Evolutionary conservation across 2,329 filamentous ascomycete genomes (phyloP).

Genomic region (Calonectria henricotiae): DNA sequence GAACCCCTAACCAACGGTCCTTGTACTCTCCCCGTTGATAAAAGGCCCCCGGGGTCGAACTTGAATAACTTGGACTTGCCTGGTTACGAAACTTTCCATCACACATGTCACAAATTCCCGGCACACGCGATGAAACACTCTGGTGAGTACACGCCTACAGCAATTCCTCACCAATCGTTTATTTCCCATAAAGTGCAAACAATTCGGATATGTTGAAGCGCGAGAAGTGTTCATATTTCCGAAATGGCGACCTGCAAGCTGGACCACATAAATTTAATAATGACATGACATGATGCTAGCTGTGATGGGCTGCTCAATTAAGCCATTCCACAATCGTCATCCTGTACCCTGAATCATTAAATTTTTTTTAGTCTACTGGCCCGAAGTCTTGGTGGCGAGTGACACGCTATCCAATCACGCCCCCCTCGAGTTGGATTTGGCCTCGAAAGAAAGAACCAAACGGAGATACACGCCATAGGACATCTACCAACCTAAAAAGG

Average conservation of each 20-base stretch:
- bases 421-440: neutral
- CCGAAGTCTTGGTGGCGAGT: slow-evolving; percentile 26
- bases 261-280: neutral
- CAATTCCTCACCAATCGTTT: neutral
- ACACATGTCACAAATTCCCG: slow-evolving; percentile 14
- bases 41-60: neutral
- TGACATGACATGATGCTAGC: neutral
- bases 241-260: neutral
- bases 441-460: neutral
- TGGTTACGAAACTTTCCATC: neutral
- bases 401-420: neutral
- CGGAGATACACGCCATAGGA: slow-evolving; percentile 40
- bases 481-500: slow-evolving; percentile 41
- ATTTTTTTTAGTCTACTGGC: slow-evolving; percentile 39
- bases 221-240: neutral
- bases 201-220: neutral
- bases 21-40: neutral
- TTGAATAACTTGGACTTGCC: neutral
- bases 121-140: neutral
- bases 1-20: neutral
- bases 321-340: neutral
- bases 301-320: neutral
- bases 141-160: neutral
- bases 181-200: neutral
- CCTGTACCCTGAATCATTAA: neutral